Percentiles rank a stretch among this genome's conserved stretches.
phyloP scores from a whole-genome alignment of 176 grass and related monocot genomes.

The Panicum miliaceum region DNA sequence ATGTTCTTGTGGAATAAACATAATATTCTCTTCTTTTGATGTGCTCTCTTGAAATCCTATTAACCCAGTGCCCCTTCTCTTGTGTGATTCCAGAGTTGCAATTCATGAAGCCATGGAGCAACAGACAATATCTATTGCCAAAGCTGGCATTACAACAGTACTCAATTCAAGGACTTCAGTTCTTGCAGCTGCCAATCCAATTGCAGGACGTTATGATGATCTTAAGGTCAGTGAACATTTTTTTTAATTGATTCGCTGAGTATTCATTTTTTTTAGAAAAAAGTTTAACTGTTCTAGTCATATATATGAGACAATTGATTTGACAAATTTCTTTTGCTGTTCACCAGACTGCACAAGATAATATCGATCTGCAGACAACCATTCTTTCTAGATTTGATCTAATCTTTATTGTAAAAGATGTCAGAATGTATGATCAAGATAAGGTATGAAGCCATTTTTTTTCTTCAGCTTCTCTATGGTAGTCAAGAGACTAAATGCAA shows the following conservation, averaged over 20 bases:
- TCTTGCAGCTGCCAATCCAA: constrained; percentile 97
- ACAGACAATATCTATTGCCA: constrained; percentile 98
- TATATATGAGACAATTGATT: neutral
- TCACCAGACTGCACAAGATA: constrained; percentile 91
- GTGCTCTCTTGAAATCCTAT: neutral
- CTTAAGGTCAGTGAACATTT: constrained; percentile 63
- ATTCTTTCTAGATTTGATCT: constrained; percentile 98
- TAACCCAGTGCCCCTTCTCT: neutral
- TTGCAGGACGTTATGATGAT: constrained; percentile 90
- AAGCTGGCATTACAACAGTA: constrained; percentile 98
- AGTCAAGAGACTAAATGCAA: constrained; percentile 2
- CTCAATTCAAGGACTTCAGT: constrained; percentile 97
- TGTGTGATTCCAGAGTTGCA: constrained; percentile 69
- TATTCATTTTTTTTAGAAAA: neutral
- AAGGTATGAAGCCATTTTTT: constrained; percentile 59
- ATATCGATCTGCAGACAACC: constrained; percentile 97
- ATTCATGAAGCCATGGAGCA: constrained; percentile 99
- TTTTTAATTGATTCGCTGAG: neutral
- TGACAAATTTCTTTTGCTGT: constrained; percentile 29
- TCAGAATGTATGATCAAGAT: constrained; percentile 93
- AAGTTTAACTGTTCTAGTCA: neutral
- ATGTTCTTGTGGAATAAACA: neutral
- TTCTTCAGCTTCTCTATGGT: neutral
- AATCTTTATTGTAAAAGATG: constrained; percentile 96
- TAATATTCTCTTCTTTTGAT: neutral